Conservation (phyloP, 352 stramenopile genomes). For the Globisporangium ultimum region DNA sequence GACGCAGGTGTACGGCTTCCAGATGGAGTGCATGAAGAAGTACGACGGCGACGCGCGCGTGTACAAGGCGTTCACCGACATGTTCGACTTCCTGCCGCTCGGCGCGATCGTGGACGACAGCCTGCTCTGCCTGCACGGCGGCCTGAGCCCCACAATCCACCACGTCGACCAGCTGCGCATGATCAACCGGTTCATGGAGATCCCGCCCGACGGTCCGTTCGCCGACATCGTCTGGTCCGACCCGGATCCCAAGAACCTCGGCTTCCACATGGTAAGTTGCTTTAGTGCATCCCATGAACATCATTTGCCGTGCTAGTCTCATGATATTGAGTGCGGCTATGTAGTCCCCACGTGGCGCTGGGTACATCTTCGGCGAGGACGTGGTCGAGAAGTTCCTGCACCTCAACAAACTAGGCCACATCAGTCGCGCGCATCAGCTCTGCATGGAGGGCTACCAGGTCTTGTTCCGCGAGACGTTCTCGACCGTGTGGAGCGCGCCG, state of each 20-base stretch:
- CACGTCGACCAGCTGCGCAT: slow-evolving; percentile 92
- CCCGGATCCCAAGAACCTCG: slow-evolving; percentile 72
- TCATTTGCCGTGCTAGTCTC: not conserved
- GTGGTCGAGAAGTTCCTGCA: slow-evolving; percentile 84
- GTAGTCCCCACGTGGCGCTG: slow-evolving; percentile 70
- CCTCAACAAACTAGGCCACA: slow-evolving; percentile 74
- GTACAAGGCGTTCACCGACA: slow-evolving; percentile 77
- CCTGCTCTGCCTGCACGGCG: slow-evolving; percentile 66
- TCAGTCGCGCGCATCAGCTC: slow-evolving; percentile 80
- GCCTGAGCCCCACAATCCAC: slow-evolving; percentile 63
- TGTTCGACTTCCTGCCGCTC: slow-evolving; percentile 75
- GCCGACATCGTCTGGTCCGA: slow-evolving; percentile 86
- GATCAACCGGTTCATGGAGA: slow-evolving; percentile 81
- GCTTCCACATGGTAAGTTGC: slow-evolving; percentile 70
- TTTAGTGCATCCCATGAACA: no score
- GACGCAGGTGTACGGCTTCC: slow-evolving; percentile 80
- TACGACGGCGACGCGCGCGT: slow-evolving; percentile 71
- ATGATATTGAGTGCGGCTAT: not conserved
- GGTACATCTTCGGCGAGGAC: slow-evolving; percentile 87
- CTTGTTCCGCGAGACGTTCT: slow-evolving; percentile 73
- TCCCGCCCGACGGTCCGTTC: slow-evolving; percentile 72
- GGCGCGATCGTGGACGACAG: slow-evolving; percentile 79
- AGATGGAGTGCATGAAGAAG: slow-evolving; percentile 85
- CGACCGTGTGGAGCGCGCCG: slow-evolving; percentile 81
- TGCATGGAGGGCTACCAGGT: slow-evolving; percentile 85